Evolutionary conservation across 179 eudicot genomes (phyloP).

Genomic region (Nepenthes alata): DNA sequence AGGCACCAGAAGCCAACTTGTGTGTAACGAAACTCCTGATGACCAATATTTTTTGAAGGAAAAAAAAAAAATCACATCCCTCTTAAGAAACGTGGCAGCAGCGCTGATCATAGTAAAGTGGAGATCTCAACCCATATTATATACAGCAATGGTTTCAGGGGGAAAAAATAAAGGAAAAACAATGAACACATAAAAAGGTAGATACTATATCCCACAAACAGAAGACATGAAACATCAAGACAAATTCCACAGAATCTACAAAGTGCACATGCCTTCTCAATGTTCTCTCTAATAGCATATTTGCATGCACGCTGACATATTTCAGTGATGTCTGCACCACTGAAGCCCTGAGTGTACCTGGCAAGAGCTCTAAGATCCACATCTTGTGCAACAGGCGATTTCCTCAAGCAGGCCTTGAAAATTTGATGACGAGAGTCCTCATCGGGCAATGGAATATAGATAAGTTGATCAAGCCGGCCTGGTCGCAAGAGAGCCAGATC

Average conservation of each 20-base stretch:
- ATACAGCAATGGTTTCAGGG: no score
- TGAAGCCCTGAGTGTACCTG: constrained; percentile 76
- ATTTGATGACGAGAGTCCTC: constrained; percentile 63
- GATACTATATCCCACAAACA: no score
- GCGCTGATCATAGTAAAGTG: no score
- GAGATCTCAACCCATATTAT: no score
- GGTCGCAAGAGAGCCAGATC: constrained; percentile 74
- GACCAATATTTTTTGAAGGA: no score
- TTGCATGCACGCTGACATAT: constrained; percentile 86
- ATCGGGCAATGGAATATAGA: constrained; percentile 79
- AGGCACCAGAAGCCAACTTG: no score
- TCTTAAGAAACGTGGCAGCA: no score
- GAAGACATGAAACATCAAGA: no score
- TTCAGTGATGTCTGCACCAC: constrained; percentile 84
- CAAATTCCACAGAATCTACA: neutral
- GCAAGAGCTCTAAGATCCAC: constrained; percentile 65
- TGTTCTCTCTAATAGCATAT: constrained; percentile 73
- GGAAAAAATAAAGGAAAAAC: no score
- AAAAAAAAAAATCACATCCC: no score
- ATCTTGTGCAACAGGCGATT: constrained; percentile 70
- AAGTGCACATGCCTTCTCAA: constrained; percentile 44
- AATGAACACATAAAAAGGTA: no score
- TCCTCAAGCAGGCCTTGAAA: constrained; percentile 62
- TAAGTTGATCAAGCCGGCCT: constrained; percentile 79
- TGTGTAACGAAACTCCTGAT: no score